Evolutionary conservation across 768 basidiomycete genomes (phyloP).

Genomic region (Hericium erinaceus): DNA sequence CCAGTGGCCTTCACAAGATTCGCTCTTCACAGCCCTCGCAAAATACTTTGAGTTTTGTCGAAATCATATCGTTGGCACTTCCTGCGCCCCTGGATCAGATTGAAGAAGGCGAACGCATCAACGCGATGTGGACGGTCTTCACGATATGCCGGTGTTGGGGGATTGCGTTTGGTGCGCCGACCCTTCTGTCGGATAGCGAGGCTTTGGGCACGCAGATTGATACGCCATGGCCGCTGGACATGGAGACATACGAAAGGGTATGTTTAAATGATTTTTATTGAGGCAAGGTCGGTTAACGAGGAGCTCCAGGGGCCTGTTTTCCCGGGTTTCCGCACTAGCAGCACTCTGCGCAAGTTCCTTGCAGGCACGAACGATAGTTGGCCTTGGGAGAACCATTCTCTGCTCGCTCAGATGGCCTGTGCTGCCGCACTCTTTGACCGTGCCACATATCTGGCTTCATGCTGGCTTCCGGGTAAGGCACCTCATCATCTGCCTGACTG

Average conservation of each 20-base stretch:
- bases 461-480: conserved; percentile 3
- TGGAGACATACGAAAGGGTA: too few species aligned
- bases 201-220: too few species aligned
- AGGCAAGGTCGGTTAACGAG: conserved; percentile 21
- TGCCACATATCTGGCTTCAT: conserved; percentile 41
- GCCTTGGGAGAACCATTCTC: conserved; percentile 26
- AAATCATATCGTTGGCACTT: background rate
- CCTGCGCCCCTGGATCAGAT: too few species aligned
- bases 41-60: background rate
- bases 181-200: too few species aligned
- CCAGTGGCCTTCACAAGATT: conserved; percentile 20
- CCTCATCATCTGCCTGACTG: background rate
- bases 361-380: conserved; percentile 24
- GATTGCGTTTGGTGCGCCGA: too few species aligned
- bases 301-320: conserved; percentile 33
- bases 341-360: conserved; percentile 43
- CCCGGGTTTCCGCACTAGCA: conserved; percentile 33
- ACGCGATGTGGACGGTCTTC: too few species aligned
- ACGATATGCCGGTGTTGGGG: too few species aligned
- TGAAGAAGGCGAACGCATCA: too few species aligned
- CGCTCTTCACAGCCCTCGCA: conserved; percentile 9
- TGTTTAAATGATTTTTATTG: background rate
- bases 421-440: conserved; percentile 51
- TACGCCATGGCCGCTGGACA: too few species aligned
- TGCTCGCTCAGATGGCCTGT: conserved; percentile 38